These are phyloP conservation scores for Mucor plumbeus DNA, from an alignment of 371 early-diverging fungal species.

Conservation along the genomic window DNA sequence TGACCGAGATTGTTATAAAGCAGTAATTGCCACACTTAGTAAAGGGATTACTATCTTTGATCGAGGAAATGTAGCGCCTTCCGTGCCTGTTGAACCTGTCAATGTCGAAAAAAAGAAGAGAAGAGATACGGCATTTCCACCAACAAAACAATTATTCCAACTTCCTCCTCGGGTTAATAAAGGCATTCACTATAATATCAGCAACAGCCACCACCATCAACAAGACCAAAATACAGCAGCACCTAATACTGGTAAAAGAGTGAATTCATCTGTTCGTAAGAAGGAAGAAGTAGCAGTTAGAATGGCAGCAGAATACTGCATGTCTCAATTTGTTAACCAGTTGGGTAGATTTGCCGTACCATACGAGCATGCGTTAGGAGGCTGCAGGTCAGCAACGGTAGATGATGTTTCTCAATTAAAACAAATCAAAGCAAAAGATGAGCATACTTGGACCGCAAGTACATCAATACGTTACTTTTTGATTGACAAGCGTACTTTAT, in stretches of 20 bases:
- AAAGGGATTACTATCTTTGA: conserved; percentile 74
- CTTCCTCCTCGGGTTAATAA: conserved; percentile 47
- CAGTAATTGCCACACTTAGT: conserved; percentile 71
- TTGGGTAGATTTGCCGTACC: conserved; percentile 71
- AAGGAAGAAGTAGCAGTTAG: conserved; percentile 66
- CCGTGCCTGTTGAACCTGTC: conserved; percentile 16
- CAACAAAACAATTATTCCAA: conserved; percentile 54
- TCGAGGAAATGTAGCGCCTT: conserved; percentile 35
- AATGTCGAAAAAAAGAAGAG: conserved; percentile 50
- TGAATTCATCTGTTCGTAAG: conserved; percentile 16
- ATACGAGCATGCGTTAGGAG: conserved; percentile 59
- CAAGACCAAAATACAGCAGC: conserved; percentile 6
- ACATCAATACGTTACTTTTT: conserved; percentile 66
- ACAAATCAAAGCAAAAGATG: conserved; percentile 8
- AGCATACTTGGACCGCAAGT: conserved; percentile 10
- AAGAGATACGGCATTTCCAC: conserved; percentile 51
- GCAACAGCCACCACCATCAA: conserved; percentile 6
- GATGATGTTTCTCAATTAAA: conserved; percentile 52
- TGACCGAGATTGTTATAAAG: conserved; percentile 71
- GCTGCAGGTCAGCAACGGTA: conserved; percentile 60
- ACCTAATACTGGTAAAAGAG: background rate
- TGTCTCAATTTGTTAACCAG: conserved; percentile 73
- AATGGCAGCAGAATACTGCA: conserved; percentile 76
- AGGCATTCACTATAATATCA: conserved; percentile 11
- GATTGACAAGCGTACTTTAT: conserved; percentile 66